Evolutionary conservation across 179 eudicot genomes (phyloP).

Genomic region (Pouteria campechiana): DNA sequence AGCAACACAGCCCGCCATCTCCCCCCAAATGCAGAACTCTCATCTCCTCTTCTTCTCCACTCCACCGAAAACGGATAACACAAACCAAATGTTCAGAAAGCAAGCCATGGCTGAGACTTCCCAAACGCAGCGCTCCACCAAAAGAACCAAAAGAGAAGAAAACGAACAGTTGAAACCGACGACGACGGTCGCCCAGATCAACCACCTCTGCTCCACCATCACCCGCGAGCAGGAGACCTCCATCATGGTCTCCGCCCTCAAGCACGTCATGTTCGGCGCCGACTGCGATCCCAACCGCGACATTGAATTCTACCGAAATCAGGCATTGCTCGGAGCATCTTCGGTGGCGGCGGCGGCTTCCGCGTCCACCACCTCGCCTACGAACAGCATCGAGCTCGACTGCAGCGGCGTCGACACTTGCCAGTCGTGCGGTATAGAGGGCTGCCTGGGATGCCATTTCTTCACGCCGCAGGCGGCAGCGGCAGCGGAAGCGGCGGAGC

Average conservation of each 20-base stretch:
- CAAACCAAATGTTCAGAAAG: too few species aligned
- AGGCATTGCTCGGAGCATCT: background rate
- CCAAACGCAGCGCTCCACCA: too few species aligned
- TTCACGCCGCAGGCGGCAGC: constrained; percentile 1
- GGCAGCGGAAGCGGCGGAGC: background rate
- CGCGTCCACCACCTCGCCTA: background rate
- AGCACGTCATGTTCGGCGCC: constrained; percentile 21
- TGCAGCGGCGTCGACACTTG: constrained; percentile 8
- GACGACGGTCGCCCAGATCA: too few species aligned
- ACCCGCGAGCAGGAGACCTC: constrained; percentile 18
- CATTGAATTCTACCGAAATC: background rate
- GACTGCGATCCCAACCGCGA: background rate
- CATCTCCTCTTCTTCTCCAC: too few species aligned
- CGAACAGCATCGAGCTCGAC: background rate
- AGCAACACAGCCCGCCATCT: too few species aligned
- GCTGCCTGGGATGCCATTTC: constrained; percentile 10
- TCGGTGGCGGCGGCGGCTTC: constrained; percentile 1
- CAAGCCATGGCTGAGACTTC: too few species aligned
- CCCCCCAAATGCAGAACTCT: too few species aligned
- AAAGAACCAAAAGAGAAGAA: too few species aligned
- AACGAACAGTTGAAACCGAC: too few species aligned
- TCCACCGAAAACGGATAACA: too few species aligned
- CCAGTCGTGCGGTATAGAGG: constrained; percentile 1
- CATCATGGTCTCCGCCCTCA: constrained; percentile 27
- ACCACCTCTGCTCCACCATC: too few species aligned